A percentile compares a stretch with the other conserved stretches of the same genome.
Conservation (phyloP, 2,329 filamentous ascomycete species). For the Thelonectria olida region DNA sequence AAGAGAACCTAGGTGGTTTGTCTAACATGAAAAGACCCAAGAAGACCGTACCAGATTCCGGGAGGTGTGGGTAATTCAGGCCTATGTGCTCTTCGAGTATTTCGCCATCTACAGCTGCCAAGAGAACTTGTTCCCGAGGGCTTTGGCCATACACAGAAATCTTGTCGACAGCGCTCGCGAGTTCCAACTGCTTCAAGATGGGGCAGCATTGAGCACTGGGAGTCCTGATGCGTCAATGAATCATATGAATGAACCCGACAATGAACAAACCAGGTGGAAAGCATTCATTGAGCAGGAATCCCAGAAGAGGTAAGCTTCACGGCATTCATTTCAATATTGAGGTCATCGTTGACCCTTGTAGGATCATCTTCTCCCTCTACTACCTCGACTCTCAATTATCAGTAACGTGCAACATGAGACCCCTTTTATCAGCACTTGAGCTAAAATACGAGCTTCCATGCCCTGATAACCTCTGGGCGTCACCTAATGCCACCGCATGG, state of each 20-base stretch:
- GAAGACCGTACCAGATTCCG: constrained; percentile 18
- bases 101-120: constrained; percentile 22
- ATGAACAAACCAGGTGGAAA: constrained; percentile 16
- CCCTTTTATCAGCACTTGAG: constrained; percentile 15
- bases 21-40: constrained; percentile 1
- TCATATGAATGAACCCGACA: neutral
- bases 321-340: no score
- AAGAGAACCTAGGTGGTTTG: neutral
- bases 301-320: constrained; percentile 9
- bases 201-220: constrained; percentile 4
- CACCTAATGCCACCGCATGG: constrained; percentile 15
- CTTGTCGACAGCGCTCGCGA: constrained; percentile 14
- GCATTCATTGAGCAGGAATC: constrained; percentile 17
- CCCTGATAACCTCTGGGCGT: constrained; percentile 19
- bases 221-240: constrained; percentile 9
- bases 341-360: neutral
- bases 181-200: constrained; percentile 20
- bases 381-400: constrained; percentile 20
- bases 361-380: constrained; percentile 19
- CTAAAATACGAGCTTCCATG: constrained; percentile 21
- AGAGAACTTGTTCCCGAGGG: constrained; percentile 16
- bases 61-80: constrained; percentile 19
- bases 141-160: constrained; percentile 5
- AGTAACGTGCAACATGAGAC: constrained; percentile 20
- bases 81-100: constrained; percentile 19